These are phyloP conservation scores for Cladosporium oxysporum DNA, from an alignment of 2,329 filamentous ascomycete species.

Conservation along the genomic window DNA sequence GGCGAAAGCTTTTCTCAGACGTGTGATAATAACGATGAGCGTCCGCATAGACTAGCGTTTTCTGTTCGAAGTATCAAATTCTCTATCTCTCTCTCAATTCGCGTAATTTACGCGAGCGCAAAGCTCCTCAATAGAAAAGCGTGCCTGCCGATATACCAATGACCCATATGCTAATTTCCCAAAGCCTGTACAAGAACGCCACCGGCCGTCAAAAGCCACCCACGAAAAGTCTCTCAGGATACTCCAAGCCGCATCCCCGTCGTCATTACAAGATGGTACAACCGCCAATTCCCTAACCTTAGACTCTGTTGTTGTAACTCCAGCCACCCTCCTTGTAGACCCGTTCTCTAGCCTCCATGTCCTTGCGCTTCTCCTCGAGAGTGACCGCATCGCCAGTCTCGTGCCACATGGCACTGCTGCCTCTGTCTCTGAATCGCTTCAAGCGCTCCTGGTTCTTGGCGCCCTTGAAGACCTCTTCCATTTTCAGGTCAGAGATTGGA, in stretches of 20 bases:
- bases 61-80: not conserved
- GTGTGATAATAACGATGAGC: not conserved
- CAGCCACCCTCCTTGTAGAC: slow-evolving; percentile 82
- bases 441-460: slow-evolving; percentile 77
- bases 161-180: not conserved
- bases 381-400: slow-evolving; percentile 73
- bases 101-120: not conserved
- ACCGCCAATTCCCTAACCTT: not conserved
- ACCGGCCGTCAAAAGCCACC: not conserved
- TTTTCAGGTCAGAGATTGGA: slow-evolving; percentile 80
- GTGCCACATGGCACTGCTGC: slow-evolving; percentile 93
- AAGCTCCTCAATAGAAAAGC: not conserved
- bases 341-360: slow-evolving; percentile 76
- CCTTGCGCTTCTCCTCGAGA: slow-evolving; percentile 80
- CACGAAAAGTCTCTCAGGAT: not conserved
- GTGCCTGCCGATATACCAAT: not conserved
- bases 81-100: not conserved
- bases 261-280: not conserved
- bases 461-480: slow-evolving; percentile 89
- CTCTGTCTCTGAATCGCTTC: slow-evolving; percentile 85
- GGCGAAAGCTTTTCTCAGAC: not conserved
- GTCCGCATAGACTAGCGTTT: not conserved
- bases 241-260: not conserved
- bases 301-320: slow-evolving; percentile 56
- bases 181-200: slow-evolving; percentile 8